These are phyloP conservation scores for Daldinia vernicosa DNA, from an alignment of 495 filamentous ascomycete species.

Conservation along the genomic window DNA sequence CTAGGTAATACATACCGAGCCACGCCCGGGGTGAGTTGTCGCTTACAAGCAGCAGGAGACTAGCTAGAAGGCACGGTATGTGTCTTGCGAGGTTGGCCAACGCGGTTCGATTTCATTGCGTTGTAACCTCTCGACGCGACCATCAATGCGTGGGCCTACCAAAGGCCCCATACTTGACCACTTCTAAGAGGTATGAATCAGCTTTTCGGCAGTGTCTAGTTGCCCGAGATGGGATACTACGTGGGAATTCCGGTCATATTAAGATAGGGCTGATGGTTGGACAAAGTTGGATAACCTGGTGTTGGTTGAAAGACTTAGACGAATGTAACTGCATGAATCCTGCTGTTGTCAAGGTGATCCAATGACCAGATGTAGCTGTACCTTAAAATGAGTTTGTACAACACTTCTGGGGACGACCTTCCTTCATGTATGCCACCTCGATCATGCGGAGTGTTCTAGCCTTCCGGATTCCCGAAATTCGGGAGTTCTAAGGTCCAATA, in stretches of 20 bases:
- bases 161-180: not conserved
- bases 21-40: not conserved
- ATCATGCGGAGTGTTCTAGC: constrained; percentile 1
- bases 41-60: not conserved
- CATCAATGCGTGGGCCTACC: not conserved
- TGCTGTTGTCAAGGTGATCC: not conserved
- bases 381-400: not conserved
- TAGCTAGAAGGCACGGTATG: not conserved
- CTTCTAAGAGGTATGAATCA: not conserved
- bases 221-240: not conserved
- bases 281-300: not conserved
- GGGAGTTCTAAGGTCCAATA: constrained; percentile 5
- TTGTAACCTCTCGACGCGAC: constrained; percentile 3
- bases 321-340: not conserved
- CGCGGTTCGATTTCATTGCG: not conserved
- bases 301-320: not conserved
- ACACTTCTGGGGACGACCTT: not conserved
- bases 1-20: not conserved
- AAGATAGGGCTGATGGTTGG: not conserved
- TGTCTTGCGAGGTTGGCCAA: not conserved
- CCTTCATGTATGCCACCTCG: not conserved
- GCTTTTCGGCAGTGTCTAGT: not conserved
- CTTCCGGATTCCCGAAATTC: not conserved
- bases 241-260: not conserved
- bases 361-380: constrained; percentile 5